phyloP scores from a whole-genome alignment of 2,329 filamentous ascomycete genomes.

The Dothistroma septosporum region DNA sequence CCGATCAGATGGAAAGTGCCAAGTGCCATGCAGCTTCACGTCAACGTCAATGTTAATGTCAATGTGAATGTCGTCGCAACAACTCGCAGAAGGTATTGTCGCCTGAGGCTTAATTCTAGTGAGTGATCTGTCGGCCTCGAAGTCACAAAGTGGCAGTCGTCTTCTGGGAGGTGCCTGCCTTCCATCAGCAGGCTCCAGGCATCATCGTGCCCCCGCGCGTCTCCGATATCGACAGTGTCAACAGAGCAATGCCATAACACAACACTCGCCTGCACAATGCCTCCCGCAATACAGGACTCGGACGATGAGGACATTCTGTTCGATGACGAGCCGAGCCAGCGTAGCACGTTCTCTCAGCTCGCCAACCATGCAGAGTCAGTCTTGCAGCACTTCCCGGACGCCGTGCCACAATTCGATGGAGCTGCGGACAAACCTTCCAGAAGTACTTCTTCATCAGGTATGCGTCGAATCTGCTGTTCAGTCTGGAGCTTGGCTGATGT shows the following conservation, averaged over 20 bases:
- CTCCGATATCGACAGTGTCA: neutral
- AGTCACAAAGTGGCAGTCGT: no score
- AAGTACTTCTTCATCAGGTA: slow-evolving; percentile 8
- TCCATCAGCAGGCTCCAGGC: neutral
- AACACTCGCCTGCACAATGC: slow-evolving; percentile 8
- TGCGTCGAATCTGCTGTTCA: neutral
- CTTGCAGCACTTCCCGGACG: neutral
- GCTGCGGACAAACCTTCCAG: neutral
- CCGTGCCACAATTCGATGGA: neutral
- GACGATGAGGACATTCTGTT: slow-evolving; percentile 10
- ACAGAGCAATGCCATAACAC: neutral
- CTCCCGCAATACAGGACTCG: slow-evolving; percentile 9
- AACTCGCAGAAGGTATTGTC: no score
- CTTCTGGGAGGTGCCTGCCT: no score
- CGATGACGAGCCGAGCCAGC: slow-evolving; percentile 6
- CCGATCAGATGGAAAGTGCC: neutral
- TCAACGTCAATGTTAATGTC: no score
- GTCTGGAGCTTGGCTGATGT: neutral
- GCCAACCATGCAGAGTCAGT: neutral
- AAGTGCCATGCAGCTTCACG: neutral
- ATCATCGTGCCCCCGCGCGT: neutral
- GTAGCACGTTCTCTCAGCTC: slow-evolving; percentile 6
- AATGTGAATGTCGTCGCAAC: no score
- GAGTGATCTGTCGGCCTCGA: no score
- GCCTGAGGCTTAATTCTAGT: no score